Conservation (phyloP, 2,329 filamentous ascomycete genomes). For the Diplodia mutila region DNA sequence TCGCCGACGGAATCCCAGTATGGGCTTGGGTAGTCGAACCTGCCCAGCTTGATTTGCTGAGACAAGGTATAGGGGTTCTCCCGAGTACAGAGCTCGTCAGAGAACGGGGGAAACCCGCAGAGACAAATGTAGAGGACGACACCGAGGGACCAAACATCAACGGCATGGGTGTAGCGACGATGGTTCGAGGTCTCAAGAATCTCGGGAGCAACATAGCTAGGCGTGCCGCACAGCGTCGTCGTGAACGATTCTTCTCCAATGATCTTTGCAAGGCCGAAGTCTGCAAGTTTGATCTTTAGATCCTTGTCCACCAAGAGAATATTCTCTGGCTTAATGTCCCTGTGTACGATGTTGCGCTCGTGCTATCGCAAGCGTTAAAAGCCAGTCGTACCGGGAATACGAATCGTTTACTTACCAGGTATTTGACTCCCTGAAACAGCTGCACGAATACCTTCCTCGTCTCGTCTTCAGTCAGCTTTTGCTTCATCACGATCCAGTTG, state of each 20-base stretch:
- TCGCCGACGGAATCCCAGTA: slow-evolving; percentile 94
- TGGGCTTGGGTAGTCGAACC: slow-evolving; percentile 92
- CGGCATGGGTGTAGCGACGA: slow-evolving; percentile 89
- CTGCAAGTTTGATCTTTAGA: slow-evolving; percentile 85
- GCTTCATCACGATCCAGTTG: slow-evolving; percentile 89
- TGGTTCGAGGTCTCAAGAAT: slow-evolving; percentile 82
- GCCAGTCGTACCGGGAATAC: neutral
- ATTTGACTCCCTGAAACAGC: slow-evolving; percentile 91
- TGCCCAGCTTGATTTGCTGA: slow-evolving; percentile 85
- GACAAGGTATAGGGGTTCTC: slow-evolving; percentile 86
- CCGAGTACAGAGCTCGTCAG: slow-evolving; percentile 80
- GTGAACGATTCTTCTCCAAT: slow-evolving; percentile 99
- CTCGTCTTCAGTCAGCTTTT: slow-evolving; percentile 83
- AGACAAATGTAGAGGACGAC: slow-evolving; percentile 97
- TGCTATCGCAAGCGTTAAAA: slow-evolving; percentile 62
- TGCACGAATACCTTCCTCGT: slow-evolving; percentile 86
- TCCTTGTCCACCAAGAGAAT: slow-evolving; percentile 87
- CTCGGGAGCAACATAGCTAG: slow-evolving; percentile 94
- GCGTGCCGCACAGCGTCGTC: slow-evolving; percentile 93
- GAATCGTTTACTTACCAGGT: slow-evolving; percentile 68
- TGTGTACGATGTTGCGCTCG: slow-evolving; percentile 94
- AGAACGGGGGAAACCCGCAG: slow-evolving; percentile 96
- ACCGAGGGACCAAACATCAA: slow-evolving; percentile 96
- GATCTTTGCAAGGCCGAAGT: slow-evolving; percentile 97
- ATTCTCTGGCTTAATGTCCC: slow-evolving; percentile 97